Conservation (phyloP, 345 rosid species). For the Rhizophora apiculata region DNA sequence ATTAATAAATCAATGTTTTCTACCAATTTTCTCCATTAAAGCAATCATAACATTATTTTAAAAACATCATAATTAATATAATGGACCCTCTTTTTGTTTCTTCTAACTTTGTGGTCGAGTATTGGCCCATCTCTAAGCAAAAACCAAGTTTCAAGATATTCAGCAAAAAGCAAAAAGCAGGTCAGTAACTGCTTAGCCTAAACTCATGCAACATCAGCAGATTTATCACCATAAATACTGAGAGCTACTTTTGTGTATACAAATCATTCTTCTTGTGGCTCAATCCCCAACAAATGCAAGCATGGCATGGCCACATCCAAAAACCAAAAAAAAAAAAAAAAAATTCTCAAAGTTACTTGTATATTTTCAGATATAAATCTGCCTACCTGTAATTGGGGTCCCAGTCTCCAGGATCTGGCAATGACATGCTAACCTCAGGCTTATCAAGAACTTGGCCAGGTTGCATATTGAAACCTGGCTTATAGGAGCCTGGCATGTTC, state of each 20-base stretch:
- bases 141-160: neutral
- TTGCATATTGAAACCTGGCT: constrained; percentile 38
- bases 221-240: neutral
- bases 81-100: neutral
- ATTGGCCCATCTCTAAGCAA: neutral
- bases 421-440: constrained; percentile 48
- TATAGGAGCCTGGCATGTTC: constrained; percentile 45
- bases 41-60: neutral
- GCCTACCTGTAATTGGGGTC: constrained; percentile 95
- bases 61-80: neutral
- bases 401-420: constrained; percentile 98
- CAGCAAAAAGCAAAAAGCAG: neutral
- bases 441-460: constrained; percentile 46
- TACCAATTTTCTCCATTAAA: neutral
- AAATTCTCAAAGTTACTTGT: neutral
- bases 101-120: neutral
- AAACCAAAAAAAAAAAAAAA: neutral
- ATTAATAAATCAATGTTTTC: neutral
- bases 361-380: neutral
- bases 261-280: neutral
- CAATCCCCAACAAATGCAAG: neutral
- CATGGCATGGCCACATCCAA: neutral
- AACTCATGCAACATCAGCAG: neutral
- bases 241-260: neutral
- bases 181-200: neutral